A percentile compares a stretch with the other conserved stretches of the same genome.
phyloP scores from a whole-genome alignment of 2,329 filamentous ascomycete genomes.

The Colletotrichum siamense region DNA sequence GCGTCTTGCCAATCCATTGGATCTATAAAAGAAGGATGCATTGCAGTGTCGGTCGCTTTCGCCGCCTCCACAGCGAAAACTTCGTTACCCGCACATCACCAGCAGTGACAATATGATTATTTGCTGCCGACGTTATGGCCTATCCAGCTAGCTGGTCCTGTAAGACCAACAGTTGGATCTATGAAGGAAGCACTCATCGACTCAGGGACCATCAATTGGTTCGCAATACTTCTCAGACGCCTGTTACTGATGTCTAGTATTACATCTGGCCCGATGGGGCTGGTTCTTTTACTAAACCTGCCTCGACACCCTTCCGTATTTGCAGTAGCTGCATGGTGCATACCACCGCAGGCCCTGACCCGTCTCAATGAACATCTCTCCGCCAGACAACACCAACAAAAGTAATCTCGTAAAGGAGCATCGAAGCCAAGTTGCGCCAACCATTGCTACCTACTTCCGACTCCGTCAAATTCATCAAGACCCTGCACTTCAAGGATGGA shows the following conservation, averaged over 20 bases:
- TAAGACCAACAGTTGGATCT: too few relatives aligned
- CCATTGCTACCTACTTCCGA: too few relatives aligned
- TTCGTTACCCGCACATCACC: background rate
- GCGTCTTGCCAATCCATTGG: background rate
- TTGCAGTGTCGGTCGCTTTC: background rate
- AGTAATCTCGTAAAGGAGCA: too few relatives aligned
- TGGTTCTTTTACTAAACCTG: background rate
- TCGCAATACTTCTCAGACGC: background rate
- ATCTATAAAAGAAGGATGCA: background rate
- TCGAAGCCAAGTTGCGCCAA: too few relatives aligned
- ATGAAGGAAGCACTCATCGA: background rate
- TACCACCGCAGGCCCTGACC: background rate
- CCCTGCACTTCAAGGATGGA: too few relatives aligned
- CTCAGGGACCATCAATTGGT: background rate
- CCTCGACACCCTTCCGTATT: background rate
- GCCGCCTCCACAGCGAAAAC: background rate
- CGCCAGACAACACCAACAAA: too few relatives aligned
- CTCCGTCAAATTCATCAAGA: too few relatives aligned
- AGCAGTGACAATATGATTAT: too few relatives aligned
- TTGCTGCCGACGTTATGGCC: too few relatives aligned
- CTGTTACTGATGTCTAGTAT: background rate
- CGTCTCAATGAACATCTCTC: too few relatives aligned
- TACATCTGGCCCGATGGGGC: background rate
- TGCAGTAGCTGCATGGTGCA: too few relatives aligned
- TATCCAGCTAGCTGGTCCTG: too few relatives aligned